Evolutionary conservation across 345 rosid species (phyloP), one percentile per base, ranked within the genome.

Genomic region (Populus alba): DNA sequence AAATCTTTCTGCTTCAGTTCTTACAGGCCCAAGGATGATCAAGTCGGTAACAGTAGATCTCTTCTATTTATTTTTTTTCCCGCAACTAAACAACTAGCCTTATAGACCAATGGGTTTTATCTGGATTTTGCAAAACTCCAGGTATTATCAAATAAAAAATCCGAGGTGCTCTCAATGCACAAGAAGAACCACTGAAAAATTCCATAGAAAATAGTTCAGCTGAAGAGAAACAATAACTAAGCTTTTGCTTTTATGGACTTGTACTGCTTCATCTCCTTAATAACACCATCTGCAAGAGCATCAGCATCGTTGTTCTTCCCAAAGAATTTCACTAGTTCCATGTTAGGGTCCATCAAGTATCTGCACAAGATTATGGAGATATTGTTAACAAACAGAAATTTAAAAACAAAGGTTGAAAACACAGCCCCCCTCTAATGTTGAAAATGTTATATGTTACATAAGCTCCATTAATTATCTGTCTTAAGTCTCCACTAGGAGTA

Each of bases 221-320:
- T 61, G 68, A 59, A 62, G 10, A 61, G 39, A 66, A 20, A 9
- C 51, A 16, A 3, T 27, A 12, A 59, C 13, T 29, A 13, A 29
- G 71, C 7, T 15, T 3, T 31, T 7, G n/a, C 87, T 76, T 81
- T 82, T 78, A 84, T 77, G 35, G 80, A 68, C 55, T 74, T 89
- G 83, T 76, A 86, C 74, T 86, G 91, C 75, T 85, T 90, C 59
- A 86, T 87, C 91, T 96, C 97, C 77, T 89, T 90, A 61, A 91
- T 85, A 41, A 94, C 78, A 23, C 99, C 97, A 18, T 92, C 92
- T 12, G 92, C 68, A 68, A 97, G 89, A 6, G 94, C 85, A 74
- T 87, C 90, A 22, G 89, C 91, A 45, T 97, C 97, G 61, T 91
- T 89, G 81, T 97, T 94, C 91, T 92, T 97, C 83, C 97, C 97